Base-by-base conservation (phyloP, 2,329 filamentous ascomycete genomes). In the Cytospora leucostoma region DNA sequence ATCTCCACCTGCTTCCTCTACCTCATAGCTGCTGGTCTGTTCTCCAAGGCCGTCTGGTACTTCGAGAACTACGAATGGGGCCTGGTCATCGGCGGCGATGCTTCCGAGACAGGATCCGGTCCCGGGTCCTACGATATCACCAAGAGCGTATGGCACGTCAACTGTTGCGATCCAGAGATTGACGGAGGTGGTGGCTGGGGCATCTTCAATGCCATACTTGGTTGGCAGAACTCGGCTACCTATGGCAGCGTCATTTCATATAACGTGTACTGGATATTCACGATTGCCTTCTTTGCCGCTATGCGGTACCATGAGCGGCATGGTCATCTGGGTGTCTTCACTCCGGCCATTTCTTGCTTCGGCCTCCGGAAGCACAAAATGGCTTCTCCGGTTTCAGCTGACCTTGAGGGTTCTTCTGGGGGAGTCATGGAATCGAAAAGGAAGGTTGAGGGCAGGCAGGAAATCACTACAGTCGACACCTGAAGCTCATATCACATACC, bases 1-100 rank as follows among this genome's bases (percentile, higher is more conserved):
- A 77, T 86, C 33, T 93, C 91, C 0, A 95, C 92, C 1, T 93
- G 91, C 72, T 84, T 96, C 70, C 78, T 96, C 13, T 96, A 96
- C 72, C 86, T 96, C 12, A 89, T 96, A 11, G 90, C 90, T 4
- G 92, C 91, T 0, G 92, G 91, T 50, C 83, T 96, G 37, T 92
- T 95, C 75, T 93, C 91, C 5, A 87, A 87, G 61, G 84, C 85
- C 1, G 84, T 95, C 21, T 93, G 91, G 90, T 84, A 80, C 67
- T 84, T 96, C 59, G 86, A 96, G 72, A 81, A 82, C 66, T 82
- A 93, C 60, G 68, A 84, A 65, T 96, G 89, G 88, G 44, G 21
- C 44, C 38, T 49, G 34, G 8, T 70, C 10, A 74, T 77, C 27
- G 81, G 81, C 15, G 75, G 78, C 40, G 86, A 88, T 71, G 84